phyloP scores from a whole-genome alignment of 2,329 filamentous ascomycete species.

The Biscogniauxia sp. region DNA sequence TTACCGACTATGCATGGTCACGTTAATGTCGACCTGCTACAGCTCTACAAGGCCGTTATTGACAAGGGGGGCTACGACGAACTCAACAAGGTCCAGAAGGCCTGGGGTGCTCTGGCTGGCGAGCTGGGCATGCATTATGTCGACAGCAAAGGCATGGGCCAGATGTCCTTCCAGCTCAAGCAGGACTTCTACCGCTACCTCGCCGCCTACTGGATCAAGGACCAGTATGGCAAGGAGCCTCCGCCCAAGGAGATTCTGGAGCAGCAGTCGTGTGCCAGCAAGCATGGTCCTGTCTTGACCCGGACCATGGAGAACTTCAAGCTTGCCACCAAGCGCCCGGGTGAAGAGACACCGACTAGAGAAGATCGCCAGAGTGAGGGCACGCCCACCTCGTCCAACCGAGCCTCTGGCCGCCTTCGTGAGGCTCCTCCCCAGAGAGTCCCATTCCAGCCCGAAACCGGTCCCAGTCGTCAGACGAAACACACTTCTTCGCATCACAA shows the following conservation, averaged over 20 bases:
- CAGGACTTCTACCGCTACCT: conserved; percentile 88
- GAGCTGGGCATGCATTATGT: conserved; percentile 72
- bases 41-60: conserved; percentile 75
- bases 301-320: conserved; percentile 76
- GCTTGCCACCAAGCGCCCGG: conserved; percentile 51
- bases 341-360: conserved; percentile 59
- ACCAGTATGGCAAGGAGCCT: conserved; percentile 73
- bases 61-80: conserved; percentile 82
- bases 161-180: conserved; percentile 84
- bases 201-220: conserved; percentile 81
- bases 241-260: conserved; percentile 87
- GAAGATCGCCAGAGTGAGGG: conserved; percentile 57
- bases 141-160: conserved; percentile 62
- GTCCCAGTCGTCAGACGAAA: conserved; percentile 61
- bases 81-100: conserved; percentile 77
- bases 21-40: conserved; percentile 72
- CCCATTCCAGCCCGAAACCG: conserved; percentile 79
- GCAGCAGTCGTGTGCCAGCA: conserved; percentile 71
- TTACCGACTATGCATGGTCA: conserved; percentile 66
- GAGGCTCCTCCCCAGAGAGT: conserved; percentile 83
- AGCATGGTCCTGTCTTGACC: conserved; percentile 74
- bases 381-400: conserved; percentile 48
- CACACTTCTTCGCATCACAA: conserved; percentile 50
- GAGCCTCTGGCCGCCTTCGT: conserved; percentile 65
- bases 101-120: conserved; percentile 76